These are phyloP conservation scores for Perilla frutescens DNA, from an alignment of 257 asterid species.

Conservation along the genomic window DNA sequence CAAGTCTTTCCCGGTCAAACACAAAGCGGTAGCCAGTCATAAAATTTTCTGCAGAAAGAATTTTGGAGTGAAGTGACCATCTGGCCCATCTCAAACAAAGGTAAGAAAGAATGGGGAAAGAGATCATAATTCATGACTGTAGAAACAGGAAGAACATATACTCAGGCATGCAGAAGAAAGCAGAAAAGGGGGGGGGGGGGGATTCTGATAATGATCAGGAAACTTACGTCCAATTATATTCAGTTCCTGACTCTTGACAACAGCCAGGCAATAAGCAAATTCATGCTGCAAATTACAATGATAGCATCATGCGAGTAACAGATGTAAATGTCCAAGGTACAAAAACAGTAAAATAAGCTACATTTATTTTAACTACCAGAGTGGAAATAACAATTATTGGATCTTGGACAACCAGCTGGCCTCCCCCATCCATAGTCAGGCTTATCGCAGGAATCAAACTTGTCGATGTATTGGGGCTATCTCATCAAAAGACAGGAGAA, in stretches of 20 bases:
- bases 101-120: neutral
- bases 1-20: conserved; percentile 81
- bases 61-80: neutral
- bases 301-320: conserved; percentile 5
- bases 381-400: conserved; percentile 76
- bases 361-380: conserved; percentile 46
- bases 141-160: conserved; percentile 13
- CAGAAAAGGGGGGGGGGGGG: no score
- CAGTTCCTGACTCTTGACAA: conserved; percentile 75
- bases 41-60: conserved; percentile 64
- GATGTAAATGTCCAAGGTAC: conserved; percentile 11
- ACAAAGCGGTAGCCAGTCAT: conserved; percentile 86
- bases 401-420: conserved; percentile 64
- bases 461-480: conserved; percentile 65
- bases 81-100: neutral
- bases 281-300: conserved; percentile 55
- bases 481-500: conserved; percentile 27
- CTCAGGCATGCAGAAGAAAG: conserved; percentile 1
- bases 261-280: conserved; percentile 75
- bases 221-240: conserved; percentile 87
- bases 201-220: conserved; percentile 17
- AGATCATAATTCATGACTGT: neutral
- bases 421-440: conserved; percentile 79
- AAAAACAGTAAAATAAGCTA: conserved; percentile 19
- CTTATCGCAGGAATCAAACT: conserved; percentile 79